Evolutionary conservation across 1,284 basidiomycete species (phyloP), one percentile per base, ranked within the genome.

Genomic region (Agroathelia rolfsii): DNA sequence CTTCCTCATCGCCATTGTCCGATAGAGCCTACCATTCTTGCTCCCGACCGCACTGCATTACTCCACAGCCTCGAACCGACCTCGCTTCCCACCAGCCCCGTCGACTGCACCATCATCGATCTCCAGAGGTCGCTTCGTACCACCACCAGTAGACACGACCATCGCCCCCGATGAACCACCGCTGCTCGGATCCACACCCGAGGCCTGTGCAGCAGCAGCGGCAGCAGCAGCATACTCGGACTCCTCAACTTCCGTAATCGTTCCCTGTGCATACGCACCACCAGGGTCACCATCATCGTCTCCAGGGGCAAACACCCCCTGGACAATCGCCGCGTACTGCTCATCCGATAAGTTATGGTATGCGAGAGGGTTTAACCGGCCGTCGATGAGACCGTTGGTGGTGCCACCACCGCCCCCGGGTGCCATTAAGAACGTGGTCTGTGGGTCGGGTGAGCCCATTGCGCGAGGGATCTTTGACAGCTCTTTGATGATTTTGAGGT

Each of bases 401-500:
- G 36, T 30, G 18, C 35, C 37, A 3, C 51, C 45, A 9, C 46
- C 49, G 2, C 54, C 53, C 2, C 56, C 60, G 27, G 73, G 59
- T 19, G 69, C 70, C 41, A 73, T 62, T 44, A 76, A 67, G 46
- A 85, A 72, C 3, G 63, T 56, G 32, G 46, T 83, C 80, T 9
- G 73, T 73, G 13, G 81, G 59, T 2, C 79, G 76, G 0, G 85
- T 77, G 13, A 81, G 6, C 82, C 82, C n/a, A 84, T 58, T 2
- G 73, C 67, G 13, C 80, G 69, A 2, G 83, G 76, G 15, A 90
- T 56, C 41, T 69, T 70, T 25, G 77, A 71, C 59, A 89, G 75
- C 50, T 82, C 73, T 56, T 90, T 84, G 43, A 93, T 87, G 29
- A 83, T 78, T 56, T 92, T 93, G 42, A 95, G 75, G 51, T 96